Percentiles rank a stretch among this genome's conserved stretches.
Evolutionary conservation across 352 stramenopile genomes (phyloP).

Genomic region (Phytophthora macrochlamydospora): DNA sequence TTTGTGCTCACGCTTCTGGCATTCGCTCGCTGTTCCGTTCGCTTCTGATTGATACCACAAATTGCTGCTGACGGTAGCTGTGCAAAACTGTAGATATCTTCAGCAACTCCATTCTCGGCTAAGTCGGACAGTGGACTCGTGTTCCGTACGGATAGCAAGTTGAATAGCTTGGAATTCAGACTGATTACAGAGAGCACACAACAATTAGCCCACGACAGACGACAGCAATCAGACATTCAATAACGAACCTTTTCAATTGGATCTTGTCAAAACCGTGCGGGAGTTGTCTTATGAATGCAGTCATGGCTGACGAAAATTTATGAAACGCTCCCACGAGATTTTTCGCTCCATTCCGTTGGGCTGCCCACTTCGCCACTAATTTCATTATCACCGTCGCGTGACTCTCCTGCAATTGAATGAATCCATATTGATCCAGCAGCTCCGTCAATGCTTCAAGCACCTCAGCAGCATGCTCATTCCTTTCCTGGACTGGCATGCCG

Average conservation of each 20-base stretch:
- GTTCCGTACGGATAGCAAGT: background rate
- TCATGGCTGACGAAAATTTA: background rate
- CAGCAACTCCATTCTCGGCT: background rate
- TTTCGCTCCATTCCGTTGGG: background rate
- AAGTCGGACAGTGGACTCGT: background rate
- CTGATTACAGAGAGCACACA: background rate
- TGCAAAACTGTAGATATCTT: background rate
- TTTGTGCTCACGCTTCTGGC: background rate
- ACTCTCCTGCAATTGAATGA: background rate
- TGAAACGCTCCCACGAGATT: background rate
- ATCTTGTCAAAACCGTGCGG: background rate
- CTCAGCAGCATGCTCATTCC: background rate
- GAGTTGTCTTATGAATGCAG: background rate
- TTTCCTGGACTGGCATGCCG: background rate
- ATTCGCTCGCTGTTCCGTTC: background rate
- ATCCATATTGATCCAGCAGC: background rate
- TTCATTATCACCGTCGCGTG: background rate
- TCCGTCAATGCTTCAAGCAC: background rate
- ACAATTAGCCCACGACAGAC: background rate
- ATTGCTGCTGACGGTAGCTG: no score
- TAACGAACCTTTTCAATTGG: background rate
- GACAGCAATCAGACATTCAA: background rate
- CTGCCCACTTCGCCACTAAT: background rate
- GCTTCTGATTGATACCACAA: background rate
- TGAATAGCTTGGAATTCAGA: background rate